Conservation (phyloP, 495 filamentous ascomycete species). For the Hypoxylon cercidicola region DNA sequence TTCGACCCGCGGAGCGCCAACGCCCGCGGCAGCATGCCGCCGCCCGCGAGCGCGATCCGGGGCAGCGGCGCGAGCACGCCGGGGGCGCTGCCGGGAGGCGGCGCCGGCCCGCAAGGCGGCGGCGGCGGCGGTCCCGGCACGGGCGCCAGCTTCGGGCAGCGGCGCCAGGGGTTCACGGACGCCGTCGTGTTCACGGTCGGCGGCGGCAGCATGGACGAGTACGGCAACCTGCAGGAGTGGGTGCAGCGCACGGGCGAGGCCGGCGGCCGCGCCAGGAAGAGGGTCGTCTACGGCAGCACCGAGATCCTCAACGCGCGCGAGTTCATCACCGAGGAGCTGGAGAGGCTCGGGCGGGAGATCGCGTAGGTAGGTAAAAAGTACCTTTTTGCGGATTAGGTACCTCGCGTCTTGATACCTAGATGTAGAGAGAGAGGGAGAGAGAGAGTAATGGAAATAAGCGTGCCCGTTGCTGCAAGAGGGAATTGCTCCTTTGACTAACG, state of each 20-base stretch:
- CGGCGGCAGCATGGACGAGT: slow-evolving; percentile 98
- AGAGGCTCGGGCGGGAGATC: slow-evolving; percentile 72
- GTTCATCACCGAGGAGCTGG: slow-evolving; percentile 84
- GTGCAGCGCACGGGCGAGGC: slow-evolving; percentile 73
- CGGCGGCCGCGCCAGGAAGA: slow-evolving; percentile 67
- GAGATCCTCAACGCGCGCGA: slow-evolving; percentile 91
- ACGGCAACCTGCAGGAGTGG: slow-evolving; percentile 98
- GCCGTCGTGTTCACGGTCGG: slow-evolving; percentile 97
- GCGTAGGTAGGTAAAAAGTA: slow-evolving; percentile 44
- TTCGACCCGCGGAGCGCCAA: slow-evolving; percentile 95
- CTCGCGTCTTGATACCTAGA: too few species aligned
- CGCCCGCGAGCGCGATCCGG: slow-evolving; percentile 65
- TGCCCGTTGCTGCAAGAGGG: too few species aligned
- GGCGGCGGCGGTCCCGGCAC: slow-evolving; percentile 67
- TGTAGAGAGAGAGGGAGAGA: too few species aligned
- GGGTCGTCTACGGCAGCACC: slow-evolving; percentile 95
- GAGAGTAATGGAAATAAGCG: too few species aligned
- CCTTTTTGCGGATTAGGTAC: too few species aligned
- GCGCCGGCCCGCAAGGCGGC: slow-evolving; percentile 54
- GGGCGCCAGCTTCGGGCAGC: slow-evolving; percentile 89
- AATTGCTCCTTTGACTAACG: too few species aligned
- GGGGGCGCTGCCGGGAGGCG: slow-evolving; percentile 56
- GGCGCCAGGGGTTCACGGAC: slow-evolving; percentile 92
- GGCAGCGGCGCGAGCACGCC: slow-evolving; percentile 53
- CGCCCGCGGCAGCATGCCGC: slow-evolving; percentile 91